Percentiles rank a stretch among this genome's conserved stretches.
These are phyloP conservation scores for Ascochyta koolunga DNA, from an alignment of 2,329 filamentous ascomycete species.

Conservation along the genomic window DNA sequence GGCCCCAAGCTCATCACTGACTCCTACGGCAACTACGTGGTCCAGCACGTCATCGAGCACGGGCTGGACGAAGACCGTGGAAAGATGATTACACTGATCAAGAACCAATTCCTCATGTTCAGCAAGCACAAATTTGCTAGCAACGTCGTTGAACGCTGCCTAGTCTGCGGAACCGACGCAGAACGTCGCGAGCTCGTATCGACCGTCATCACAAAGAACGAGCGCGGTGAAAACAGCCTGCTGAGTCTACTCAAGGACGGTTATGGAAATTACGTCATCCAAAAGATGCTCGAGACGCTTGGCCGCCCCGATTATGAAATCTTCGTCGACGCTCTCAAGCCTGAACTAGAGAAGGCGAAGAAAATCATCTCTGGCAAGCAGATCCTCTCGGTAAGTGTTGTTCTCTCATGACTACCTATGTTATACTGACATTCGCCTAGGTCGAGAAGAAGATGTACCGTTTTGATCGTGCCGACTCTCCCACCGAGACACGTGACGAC, in stretches of 20 bases:
- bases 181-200: slow-evolving; percentile 73
- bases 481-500: slow-evolving; percentile 32
- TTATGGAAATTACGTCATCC: slow-evolving; percentile 95
- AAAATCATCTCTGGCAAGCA: slow-evolving; percentile 51
- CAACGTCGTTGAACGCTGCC: slow-evolving; percentile 95
- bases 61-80: slow-evolving; percentile 75
- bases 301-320: slow-evolving; percentile 48
- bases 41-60: slow-evolving; percentile 85
- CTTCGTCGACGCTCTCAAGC: slow-evolving; percentile 51
- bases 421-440: slow-evolving; percentile 21
- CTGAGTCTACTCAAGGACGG: slow-evolving; percentile 84
- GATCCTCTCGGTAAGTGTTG: slow-evolving; percentile 45
- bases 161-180: slow-evolving; percentile 71
- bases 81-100: slow-evolving; percentile 75
- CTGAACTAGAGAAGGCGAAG: slow-evolving; percentile 54
- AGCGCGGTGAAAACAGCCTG: slow-evolving; percentile 72
- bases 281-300: slow-evolving; percentile 73
- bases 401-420: neutral
- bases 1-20: slow-evolving; percentile 77
- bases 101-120: slow-evolving; percentile 71
- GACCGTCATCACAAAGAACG: slow-evolving; percentile 54
- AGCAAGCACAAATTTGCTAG: slow-evolving; percentile 97
- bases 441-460: slow-evolving; percentile 59
- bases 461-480: slow-evolving; percentile 43
- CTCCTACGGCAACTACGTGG: slow-evolving; percentile 95